Base-by-base conservation (phyloP, 208 protist species). In the Leishmania major region DNA sequence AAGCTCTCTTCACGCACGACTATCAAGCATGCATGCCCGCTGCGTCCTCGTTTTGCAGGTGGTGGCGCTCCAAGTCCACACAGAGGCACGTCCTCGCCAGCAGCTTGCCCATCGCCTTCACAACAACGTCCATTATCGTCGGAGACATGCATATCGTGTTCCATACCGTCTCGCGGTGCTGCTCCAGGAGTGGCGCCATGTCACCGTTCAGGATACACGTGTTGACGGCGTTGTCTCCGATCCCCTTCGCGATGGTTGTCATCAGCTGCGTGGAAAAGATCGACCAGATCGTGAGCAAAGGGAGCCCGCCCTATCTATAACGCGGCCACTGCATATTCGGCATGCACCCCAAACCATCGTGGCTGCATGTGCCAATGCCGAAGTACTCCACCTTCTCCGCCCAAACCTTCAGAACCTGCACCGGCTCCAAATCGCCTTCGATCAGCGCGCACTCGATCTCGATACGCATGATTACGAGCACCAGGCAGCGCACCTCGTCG, bases 401-500 rank as follows among this genome's bases (percentile, higher is more conserved):
- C 93, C 93, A 96, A 80, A 90, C 87, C 10, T 76, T 74, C 51
- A 94, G 93, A 45, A 97, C 80, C 47, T 96, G 89, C 73, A 92
- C 90, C 11, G 88, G 89, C 80, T 92, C 84, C 73, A 96, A 81
- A 45, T 85, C 89, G 35, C 93, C 93, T 49, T 95, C 89, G 6
- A 98, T 91, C 45, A 98, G 82, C 62, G 80, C 92, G 51, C 90
- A 87, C 87, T 97, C 94, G 43, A 98, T 94, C 64, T 97, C 93
- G 86, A 92, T 96, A 40, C 96, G 87, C 66, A 98, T 71, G 71
- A 97, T 94, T 66, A 98, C 87, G 82, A 97, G 93, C 76, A 97
- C 72, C 11, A 91, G 90, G 87, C 98, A 98, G 81, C 91, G 94
- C 47, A 98, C 83, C 90, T 98, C 95, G 71, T 98, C 96, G 2